A percentile compares a stretch with the other conserved stretches of the same genome.
Conservation (phyloP, 176 grass and related monocot genomes). For the Zizania latifolia region DNA sequence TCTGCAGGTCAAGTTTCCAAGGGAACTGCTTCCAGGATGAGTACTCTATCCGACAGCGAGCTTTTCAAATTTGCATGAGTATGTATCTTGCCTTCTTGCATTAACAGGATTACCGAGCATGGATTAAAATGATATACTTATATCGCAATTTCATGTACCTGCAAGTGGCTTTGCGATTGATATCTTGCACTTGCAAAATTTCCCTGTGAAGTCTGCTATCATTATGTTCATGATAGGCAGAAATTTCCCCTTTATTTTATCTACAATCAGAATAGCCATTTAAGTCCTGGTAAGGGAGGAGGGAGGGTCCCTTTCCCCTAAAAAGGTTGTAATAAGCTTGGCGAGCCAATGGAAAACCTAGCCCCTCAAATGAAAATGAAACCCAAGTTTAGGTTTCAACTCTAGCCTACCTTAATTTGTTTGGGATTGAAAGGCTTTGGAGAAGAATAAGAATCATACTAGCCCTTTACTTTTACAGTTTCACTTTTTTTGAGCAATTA, state of each 20-base stretch:
- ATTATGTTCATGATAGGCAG: background rate
- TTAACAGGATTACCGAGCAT: background rate
- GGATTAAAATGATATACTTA: background rate
- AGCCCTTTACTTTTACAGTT: background rate
- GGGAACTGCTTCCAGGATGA: constrained; percentile 95
- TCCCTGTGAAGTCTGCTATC: background rate
- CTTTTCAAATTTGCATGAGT: constrained; percentile 57
- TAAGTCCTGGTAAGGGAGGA: no score
- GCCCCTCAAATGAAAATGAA: no score
- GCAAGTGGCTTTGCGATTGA: background rate
- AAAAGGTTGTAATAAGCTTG: no score
- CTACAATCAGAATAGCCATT: background rate
- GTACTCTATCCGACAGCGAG: constrained; percentile 58
- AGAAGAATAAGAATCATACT: no score
- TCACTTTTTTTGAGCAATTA: background rate
- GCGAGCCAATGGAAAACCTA: no score
- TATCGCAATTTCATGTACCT: background rate
- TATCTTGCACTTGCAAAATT: background rate
- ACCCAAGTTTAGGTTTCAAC: no score
- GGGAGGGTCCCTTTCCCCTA: no score
- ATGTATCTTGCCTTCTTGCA: constrained; percentile 1
- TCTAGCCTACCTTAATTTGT: no score
- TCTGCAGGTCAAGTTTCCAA: constrained; percentile 86
- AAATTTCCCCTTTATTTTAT: background rate
- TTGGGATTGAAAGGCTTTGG: no score